Conservation (phyloP, 2,329 filamentous ascomycete species). For the Paracamarosporium sp. region DNA sequence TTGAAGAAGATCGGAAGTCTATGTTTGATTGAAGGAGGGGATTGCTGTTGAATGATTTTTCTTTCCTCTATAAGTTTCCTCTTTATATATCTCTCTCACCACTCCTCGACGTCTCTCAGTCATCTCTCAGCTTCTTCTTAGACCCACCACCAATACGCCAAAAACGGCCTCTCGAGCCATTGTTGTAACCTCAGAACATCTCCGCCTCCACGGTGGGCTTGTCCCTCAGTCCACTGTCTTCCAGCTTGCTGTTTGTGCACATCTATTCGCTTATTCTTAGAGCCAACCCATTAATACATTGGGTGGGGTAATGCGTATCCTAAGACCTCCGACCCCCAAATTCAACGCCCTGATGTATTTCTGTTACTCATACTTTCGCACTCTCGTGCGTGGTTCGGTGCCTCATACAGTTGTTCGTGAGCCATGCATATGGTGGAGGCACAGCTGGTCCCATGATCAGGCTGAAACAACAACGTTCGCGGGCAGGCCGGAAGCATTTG, state of each 20-base stretch:
- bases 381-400: background rate
- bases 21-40: too few relatives aligned
- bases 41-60: too few relatives aligned
- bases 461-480: background rate
- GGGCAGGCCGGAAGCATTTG: background rate
- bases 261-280: background rate
- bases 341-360: background rate
- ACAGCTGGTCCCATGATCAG: background rate
- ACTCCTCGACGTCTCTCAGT: background rate
- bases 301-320: background rate
- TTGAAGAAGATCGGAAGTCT: too few relatives aligned
- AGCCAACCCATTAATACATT: background rate
- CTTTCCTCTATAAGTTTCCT: too few relatives aligned
- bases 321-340: background rate
- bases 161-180: background rate
- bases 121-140: background rate
- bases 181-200: background rate
- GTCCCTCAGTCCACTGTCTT: too few relatives aligned
- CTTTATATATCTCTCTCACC: background rate
- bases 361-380: background rate
- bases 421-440: background rate
- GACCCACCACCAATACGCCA: background rate
- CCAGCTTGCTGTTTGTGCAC: background rate
- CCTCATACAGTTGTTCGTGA: background rate
- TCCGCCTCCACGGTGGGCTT: background rate